Evolutionary conservation across 345 rosid genomes (phyloP), one percentile per base, ranked within the genome.

Genomic region (Mercurialis annua): DNA sequence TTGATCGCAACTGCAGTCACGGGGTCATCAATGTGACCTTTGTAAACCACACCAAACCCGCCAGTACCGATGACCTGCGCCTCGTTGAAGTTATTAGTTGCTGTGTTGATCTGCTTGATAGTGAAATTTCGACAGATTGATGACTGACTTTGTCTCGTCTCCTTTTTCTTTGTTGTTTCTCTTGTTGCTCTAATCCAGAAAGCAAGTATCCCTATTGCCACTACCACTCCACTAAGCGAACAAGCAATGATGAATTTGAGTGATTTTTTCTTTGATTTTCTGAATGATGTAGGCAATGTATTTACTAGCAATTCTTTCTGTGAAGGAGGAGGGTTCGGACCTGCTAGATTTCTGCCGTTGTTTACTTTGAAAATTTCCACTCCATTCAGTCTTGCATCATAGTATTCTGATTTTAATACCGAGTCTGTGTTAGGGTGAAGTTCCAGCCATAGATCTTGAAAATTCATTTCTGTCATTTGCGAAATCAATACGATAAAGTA

Each of bases 341-440:
- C 71, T 0, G 71, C 55, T 27, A 68, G 72, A 68, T 68, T 50
- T 15, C 68, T 59, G 51, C 21, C 58, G 30, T 47, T 33, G 65
- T 21, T 48, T 43, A 68, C 21, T 52, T 68, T 68, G 59, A 68
- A 68, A 15, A 68, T 59, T 57, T 68, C 72, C 1, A 59, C 59
- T 12, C 72, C 72, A 36, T 68, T 68, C 40, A 68, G 27, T 4
- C 17, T 8, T 1, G 72, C 48, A 49, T 60, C 16, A 2, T 27
- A 60, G 52, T 36, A 68, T 42, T 38, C 21, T 10, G 55, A 20
- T 14, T 4, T 2, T 0, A 5, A 2, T 8, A 40, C 11, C 12
- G 44, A 40, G 29, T 4, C 17, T 1, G 26, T 18, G 40, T 29
- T 14, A 16, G 62, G 46, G 20, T 54, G 62, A 18, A 70, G 52